Evolutionary conservation across 495 filamentous ascomycete genomes (phyloP), one percentile per base, ranked within the genome.

Genomic region (Melanomma pulvis-pyrius): DNA sequence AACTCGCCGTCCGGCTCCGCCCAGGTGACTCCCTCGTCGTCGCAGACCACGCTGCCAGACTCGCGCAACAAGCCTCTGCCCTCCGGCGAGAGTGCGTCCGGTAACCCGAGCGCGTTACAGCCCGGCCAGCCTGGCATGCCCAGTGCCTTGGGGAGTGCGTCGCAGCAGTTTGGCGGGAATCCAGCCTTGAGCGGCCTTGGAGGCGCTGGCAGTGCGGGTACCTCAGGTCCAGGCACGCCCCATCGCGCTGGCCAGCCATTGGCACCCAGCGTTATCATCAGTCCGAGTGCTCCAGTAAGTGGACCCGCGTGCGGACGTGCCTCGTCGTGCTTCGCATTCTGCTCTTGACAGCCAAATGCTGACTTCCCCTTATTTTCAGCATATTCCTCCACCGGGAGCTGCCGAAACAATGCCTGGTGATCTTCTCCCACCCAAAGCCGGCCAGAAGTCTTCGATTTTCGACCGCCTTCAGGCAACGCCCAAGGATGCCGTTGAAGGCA

Each of bases 371-470:
- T 28, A n/a, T 61, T 59, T 66, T 62, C 73, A 97, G 93, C 96
- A 98, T 81, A 82, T 91, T 34, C 92, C 94, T 67, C 92, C 92
- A 57, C 96, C 96, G 53, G 94, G 94, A 64, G 90, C 93, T 48
- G 87, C 92, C 50, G 94, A 99, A 80, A 96, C 93, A 0, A 98
- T 99, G 96, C 94, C 96, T 39, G 91, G 93, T 69, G 94, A 99
- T 75, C 90, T 99, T 59, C 92, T 92, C 29, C 94, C 96, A 30
- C 94, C 94, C 0, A 92, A 96, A 74, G 85, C 86, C 44, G 90
- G 90, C 25, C 84, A 87, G 70, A 98, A 97, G 78, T 92, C 92
- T 5, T 76, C 91, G 70, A 86, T 96, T 69, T 97, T 93, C 77
- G 92, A 97, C 75, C 87, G 93, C 50, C 84, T 98, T 49, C 91